These are phyloP conservation scores for Didymella exigua DNA, from an alignment of 2,329 filamentous ascomycete species.

Conservation along the genomic window DNA sequence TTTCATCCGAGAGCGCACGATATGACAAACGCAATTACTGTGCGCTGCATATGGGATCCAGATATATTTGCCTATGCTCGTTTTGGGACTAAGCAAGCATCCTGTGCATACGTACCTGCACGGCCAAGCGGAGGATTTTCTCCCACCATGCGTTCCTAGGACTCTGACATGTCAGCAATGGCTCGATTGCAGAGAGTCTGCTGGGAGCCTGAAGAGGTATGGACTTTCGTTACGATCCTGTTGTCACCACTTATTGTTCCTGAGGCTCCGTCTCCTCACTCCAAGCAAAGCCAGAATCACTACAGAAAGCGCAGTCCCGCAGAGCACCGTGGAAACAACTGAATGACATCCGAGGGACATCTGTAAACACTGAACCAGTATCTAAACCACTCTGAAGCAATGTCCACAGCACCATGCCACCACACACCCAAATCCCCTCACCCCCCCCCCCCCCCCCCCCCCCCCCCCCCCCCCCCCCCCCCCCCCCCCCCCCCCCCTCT, in stretches of 20 bases:
- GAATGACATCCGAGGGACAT: no score
- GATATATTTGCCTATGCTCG: not conserved
- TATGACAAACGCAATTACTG: slow-evolving; percentile 4
- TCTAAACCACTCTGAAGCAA: no score
- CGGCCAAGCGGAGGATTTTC: not conserved
- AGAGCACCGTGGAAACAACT: no score
- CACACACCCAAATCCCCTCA: slow-evolving; percentile 26
- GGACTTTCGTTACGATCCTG: no score
- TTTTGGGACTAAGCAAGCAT: not conserved
- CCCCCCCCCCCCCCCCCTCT: slow-evolving; percentile 50
- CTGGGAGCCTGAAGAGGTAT: no score
- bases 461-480: slow-evolving; percentile 47
- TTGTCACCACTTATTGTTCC: no score
- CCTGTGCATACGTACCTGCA: not conserved
- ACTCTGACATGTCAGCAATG: no score
- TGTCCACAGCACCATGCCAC: slow-evolving; percentile 13
- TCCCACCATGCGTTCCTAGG: not conserved
- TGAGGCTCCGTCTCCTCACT: no score
- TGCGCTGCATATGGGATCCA: not conserved
- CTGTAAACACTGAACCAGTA: no score
- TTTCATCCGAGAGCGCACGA: not conserved
- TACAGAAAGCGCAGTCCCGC: no score
- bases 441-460: slow-evolving; percentile 51
- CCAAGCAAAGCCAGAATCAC: not conserved
- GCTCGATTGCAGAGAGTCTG: no score